Conservation (phyloP, 345 rosid genomes). For the Eucalyptus paniculata region DNA sequence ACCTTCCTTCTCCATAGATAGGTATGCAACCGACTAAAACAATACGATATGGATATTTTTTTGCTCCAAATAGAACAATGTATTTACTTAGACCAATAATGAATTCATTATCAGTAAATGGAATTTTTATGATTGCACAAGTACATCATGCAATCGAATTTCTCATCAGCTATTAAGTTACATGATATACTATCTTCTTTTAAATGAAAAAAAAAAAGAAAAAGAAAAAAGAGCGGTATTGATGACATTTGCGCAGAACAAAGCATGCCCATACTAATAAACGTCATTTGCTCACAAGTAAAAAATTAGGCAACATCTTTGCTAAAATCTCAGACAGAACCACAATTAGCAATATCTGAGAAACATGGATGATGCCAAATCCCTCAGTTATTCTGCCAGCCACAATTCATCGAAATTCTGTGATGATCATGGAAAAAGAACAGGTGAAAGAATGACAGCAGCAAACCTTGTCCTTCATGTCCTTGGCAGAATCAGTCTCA, state of each 20-base stretch:
- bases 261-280: not conserved
- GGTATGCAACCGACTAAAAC: not conserved
- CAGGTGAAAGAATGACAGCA: not conserved
- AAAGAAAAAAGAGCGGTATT: not conserved
- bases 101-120: not conserved
- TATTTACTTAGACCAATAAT: not conserved
- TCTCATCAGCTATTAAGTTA: not conserved
- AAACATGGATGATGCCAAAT: not conserved
- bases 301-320: not conserved
- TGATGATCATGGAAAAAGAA: not conserved
- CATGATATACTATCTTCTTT: not conserved
- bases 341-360: not conserved
- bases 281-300: not conserved
- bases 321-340: not conserved
- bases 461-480: constrained; percentile 65
- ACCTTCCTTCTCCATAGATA: not conserved
- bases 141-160: not conserved
- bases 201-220: no score
- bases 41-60: not conserved
- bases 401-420: not conserved
- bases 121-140: not conserved
- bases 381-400: not conserved
- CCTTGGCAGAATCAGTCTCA: constrained; percentile 74
- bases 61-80: not conserved
- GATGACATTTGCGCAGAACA: not conserved